Evolutionary conservation across 1,284 basidiomycete genomes (phyloP).

Genomic region (Ustilago shanxiensis): DNA sequence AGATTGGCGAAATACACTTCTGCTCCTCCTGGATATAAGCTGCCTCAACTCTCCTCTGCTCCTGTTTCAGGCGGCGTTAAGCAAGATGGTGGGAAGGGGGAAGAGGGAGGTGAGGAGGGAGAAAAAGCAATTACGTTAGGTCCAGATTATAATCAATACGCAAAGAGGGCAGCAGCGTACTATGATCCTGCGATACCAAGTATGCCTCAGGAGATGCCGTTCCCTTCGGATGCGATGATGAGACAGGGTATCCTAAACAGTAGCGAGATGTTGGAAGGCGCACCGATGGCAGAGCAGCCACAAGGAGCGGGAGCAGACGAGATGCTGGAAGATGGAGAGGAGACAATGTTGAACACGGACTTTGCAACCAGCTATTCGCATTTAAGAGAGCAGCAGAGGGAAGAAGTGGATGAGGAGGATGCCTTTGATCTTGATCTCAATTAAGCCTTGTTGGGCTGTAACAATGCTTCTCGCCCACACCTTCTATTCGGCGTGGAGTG

Average conservation of each 20-base stretch:
- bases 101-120: slow-evolving; percentile 8
- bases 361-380: slow-evolving; percentile 38
- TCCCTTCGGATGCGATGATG: slow-evolving; percentile 61
- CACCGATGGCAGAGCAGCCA: slow-evolving; percentile 35
- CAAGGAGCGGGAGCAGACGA: slow-evolving; percentile 5
- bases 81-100: background rate
- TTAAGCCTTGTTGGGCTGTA: slow-evolving; percentile 20
- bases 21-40: slow-evolving; percentile 56
- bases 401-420: slow-evolving; percentile 56
- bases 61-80: background rate
- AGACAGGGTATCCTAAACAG: slow-evolving; percentile 60
- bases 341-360: slow-evolving; percentile 19
- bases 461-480: background rate
- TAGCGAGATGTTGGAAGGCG: slow-evolving; percentile 45
- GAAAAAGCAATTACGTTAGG: slow-evolving; percentile 26
- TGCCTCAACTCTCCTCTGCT: slow-evolving; percentile 29
- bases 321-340: slow-evolving; percentile 24
- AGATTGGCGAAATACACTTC: slow-evolving; percentile 55
- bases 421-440: slow-evolving; percentile 64
- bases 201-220: slow-evolving; percentile 63
- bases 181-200: slow-evolving; percentile 61
- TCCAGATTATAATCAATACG: slow-evolving; percentile 58
- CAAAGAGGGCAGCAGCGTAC: slow-evolving; percentile 55
- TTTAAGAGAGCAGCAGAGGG: slow-evolving; percentile 35
- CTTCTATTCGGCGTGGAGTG: background rate